phyloP scores from a whole-genome alignment of 805 yeast species.

The Suhomyces kilbournensis region DNA sequence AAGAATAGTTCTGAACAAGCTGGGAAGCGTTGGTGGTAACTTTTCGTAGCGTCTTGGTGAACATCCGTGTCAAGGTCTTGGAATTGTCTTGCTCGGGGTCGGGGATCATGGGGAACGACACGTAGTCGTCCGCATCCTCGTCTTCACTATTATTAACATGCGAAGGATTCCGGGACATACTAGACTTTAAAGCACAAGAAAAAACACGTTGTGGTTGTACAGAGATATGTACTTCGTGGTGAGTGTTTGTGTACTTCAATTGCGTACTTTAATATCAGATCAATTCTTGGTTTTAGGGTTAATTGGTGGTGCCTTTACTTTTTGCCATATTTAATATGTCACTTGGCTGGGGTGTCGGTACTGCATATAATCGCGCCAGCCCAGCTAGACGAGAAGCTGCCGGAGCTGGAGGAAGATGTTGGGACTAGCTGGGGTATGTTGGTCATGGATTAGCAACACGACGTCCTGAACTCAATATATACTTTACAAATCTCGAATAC shows the following conservation, averaged over 20 bases:
- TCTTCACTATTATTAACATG: slow-evolving; percentile 12
- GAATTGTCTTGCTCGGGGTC: slow-evolving; percentile 38
- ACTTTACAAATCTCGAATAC: no score
- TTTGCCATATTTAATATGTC: background rate
- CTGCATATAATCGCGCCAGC: background rate
- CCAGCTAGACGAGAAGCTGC: background rate
- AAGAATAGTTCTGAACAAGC: slow-evolving; percentile 22
- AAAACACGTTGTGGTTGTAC: background rate
- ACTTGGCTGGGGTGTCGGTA: background rate
- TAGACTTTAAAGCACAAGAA: background rate
- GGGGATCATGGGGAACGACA: slow-evolving; percentile 43
- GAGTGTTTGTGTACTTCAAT: no score
- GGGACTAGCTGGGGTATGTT: no score
- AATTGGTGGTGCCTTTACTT: background rate
- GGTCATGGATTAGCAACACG: no score
- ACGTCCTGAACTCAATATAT: no score
- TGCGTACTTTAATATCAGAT: no score
- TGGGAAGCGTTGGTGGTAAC: slow-evolving; percentile 43
- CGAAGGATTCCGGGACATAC: background rate
- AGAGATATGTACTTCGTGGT: background rate
- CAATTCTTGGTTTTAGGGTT: no score
- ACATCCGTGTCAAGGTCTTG: slow-evolving; percentile 32
- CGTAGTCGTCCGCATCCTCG: slow-evolving; percentile 26
- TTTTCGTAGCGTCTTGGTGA: slow-evolving; percentile 37
- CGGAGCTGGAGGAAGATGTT: no score